phyloP scores from a whole-genome alignment of 495 filamentous ascomycete genomes.

The Margaritispora aquatica region DNA sequence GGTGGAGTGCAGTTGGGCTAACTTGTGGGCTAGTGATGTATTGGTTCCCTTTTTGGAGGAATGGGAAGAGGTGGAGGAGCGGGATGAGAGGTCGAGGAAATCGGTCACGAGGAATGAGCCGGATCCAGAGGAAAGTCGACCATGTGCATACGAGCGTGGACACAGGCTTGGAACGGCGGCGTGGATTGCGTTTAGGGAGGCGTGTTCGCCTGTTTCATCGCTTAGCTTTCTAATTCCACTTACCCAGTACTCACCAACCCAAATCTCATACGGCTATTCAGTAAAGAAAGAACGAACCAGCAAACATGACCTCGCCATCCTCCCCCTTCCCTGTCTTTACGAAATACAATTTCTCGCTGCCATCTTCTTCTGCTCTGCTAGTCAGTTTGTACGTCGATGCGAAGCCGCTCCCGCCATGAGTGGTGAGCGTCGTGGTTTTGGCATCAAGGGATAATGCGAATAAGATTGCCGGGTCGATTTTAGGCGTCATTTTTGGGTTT shows the following conservation, averaged over 20 bases:
- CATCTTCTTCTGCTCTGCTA: slow-evolving; percentile 39
- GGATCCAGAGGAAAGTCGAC: slow-evolving; percentile 43
- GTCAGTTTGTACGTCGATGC: slow-evolving; percentile 65
- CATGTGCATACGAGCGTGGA: slow-evolving; percentile 65
- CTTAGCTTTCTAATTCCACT: no score
- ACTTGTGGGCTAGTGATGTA: slow-evolving; percentile 60
- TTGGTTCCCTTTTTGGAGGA: slow-evolving; percentile 27
- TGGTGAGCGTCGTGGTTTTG: slow-evolving; percentile 47
- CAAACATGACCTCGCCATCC: slow-evolving; percentile 71
- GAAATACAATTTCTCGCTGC: slow-evolving; percentile 63
- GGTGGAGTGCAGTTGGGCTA: slow-evolving; percentile 75
- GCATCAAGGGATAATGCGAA: slow-evolving; percentile 61
- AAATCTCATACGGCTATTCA: background rate
- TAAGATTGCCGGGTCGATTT: slow-evolving; percentile 53
- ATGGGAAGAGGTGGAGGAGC: slow-evolving; percentile 21
- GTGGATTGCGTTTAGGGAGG: slow-evolving; percentile 77
- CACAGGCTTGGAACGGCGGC: slow-evolving; percentile 64
- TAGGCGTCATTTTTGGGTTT: slow-evolving; percentile 27
- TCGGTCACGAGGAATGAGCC: slow-evolving; percentile 73
- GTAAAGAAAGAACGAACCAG: slow-evolving; percentile 32
- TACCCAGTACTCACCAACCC: background rate
- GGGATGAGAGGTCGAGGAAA: slow-evolving; percentile 59
- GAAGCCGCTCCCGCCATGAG: slow-evolving; percentile 68
- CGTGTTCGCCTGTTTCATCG: slow-evolving; percentile 57
- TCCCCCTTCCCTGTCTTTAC: slow-evolving; percentile 68